Evolutionary conservation across 1,284 basidiomycete species (phyloP).

Genomic region (Boletellus deceptivus): DNA sequence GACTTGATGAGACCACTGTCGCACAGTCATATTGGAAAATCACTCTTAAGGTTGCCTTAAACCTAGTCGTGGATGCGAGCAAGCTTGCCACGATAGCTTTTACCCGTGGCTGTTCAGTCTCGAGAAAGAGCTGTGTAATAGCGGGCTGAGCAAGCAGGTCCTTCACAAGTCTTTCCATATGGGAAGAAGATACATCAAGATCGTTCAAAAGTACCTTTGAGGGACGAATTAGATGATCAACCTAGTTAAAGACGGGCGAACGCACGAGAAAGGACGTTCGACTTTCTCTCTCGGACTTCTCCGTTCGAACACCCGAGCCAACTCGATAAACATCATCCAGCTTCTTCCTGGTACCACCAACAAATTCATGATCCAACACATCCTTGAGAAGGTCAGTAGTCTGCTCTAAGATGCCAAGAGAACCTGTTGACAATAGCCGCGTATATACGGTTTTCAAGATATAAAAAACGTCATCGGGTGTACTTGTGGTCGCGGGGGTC

Average conservation of each 20-base stretch:
- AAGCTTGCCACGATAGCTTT: slow-evolving; percentile 50
- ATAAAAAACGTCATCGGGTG: slow-evolving; percentile 93
- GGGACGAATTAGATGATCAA: slow-evolving; percentile 4
- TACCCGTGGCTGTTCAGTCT: slow-evolving; percentile 52
- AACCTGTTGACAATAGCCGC: slow-evolving; percentile 75
- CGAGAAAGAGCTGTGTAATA: slow-evolving; percentile 70
- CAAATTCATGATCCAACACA: slow-evolving; percentile 79
- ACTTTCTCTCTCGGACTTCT: slow-evolving; percentile 77
- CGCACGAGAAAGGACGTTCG: slow-evolving; percentile 78
- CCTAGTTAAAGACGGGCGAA: slow-evolving; percentile 12
- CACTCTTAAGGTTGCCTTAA: slow-evolving; percentile 73
- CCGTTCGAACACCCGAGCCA: slow-evolving; percentile 51
- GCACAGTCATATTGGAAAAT: slow-evolving; percentile 3
- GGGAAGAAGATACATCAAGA: slow-evolving; percentile 81
- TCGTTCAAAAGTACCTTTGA: slow-evolving; percentile 83
- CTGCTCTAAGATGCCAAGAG: slow-evolving; percentile 53
- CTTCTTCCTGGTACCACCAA: slow-evolving; percentile 74
- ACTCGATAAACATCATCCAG: slow-evolving; percentile 84
- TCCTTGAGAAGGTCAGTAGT: slow-evolving; percentile 65
- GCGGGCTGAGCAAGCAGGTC: slow-evolving; percentile 61
- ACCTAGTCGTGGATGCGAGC: slow-evolving; percentile 55
- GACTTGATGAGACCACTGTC: slow-evolving; percentile 6
- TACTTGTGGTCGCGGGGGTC: slow-evolving; percentile 59
- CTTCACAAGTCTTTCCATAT: slow-evolving; percentile 77
- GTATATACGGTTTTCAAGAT: slow-evolving; percentile 82